Conservation (phyloP, 805 yeast species). For the Diddensiella santjacobensis region DNA sequence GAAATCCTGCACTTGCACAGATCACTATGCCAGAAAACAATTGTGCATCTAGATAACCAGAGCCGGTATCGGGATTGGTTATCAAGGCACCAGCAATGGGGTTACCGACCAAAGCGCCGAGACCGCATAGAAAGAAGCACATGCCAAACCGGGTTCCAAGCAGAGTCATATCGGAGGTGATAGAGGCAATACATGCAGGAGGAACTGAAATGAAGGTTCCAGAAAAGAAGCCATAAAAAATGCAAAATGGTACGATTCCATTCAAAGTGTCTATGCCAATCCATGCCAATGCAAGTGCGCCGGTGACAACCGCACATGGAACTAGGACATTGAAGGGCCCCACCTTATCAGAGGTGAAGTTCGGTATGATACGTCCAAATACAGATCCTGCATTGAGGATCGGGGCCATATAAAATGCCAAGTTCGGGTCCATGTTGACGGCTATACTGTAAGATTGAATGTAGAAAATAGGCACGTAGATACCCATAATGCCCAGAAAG, state of each 20-base stretch:
- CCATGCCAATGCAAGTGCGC: slow-evolving; percentile 22
- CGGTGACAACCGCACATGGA: slow-evolving; percentile 25
- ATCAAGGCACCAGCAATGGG: slow-evolving; percentile 33
- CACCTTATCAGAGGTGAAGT: slow-evolving; percentile 43
- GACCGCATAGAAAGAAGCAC: slow-evolving; percentile 55
- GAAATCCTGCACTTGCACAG: background rate
- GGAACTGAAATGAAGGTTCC: slow-evolving; percentile 34
- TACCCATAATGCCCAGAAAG: slow-evolving; percentile 35
- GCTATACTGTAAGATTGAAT: slow-evolving; percentile 31
- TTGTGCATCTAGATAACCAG: slow-evolving; percentile 18
- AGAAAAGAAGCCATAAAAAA: slow-evolving; percentile 33
- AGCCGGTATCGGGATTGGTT: background rate
- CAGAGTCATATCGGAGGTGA: slow-evolving; percentile 41
- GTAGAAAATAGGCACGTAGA: slow-evolving; percentile 33
- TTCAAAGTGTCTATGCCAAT: slow-evolving; percentile 23
- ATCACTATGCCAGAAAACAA: slow-evolving; percentile 18
- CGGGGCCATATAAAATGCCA: slow-evolving; percentile 31
- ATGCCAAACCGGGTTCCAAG: slow-evolving; percentile 51
- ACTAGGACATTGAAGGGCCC: slow-evolving; percentile 44
- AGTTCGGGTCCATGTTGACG: slow-evolving; percentile 21
- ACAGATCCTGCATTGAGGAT: slow-evolving; percentile 37
- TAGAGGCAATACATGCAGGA: slow-evolving; percentile 29
- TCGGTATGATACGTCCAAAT: slow-evolving; percentile 49
- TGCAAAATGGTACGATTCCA: slow-evolving; percentile 29
- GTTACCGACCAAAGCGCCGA: slow-evolving; percentile 36